Evolutionary conservation across 1,284 basidiomycete species (phyloP), one percentile per base, ranked within the genome.

Genomic region (Austroboletus niveus): DNA sequence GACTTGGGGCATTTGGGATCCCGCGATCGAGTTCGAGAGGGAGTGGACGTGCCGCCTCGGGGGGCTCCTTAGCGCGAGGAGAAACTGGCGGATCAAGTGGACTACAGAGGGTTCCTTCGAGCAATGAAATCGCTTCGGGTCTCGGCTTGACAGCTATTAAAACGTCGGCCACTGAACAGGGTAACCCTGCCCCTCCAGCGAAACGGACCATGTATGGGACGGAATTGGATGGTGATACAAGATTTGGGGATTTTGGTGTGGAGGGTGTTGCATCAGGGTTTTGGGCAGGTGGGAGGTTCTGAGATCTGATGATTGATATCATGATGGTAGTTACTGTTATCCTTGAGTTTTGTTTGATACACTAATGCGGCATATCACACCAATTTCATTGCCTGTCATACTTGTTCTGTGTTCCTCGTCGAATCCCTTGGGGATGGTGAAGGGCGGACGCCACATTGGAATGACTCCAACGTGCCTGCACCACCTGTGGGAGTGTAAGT

Each of bases 191-290:
- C 10, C 64, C 67, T 42, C 72, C 73, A 14, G 67, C 76, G 54
- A 80, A 78, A 62, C 78, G 81, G 54, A 90, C 88, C 15, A 87
- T 90, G 82, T 90, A 88, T 66, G 87, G 87, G 6, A 90, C 87
- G 1, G 87, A 90, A 66, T 65, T 89, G 40, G 86, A 87, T 29
- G 72, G 73, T 39, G 87, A 90, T 63, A 85, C 83, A 11, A 79
- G 87, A 43, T 90, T 90, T 63, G 88, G 88, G 6, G 87, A 90
- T 69, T 90, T 89, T 65, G 88, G 88, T 42, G 74, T 87, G 29
- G 84, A 87, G 61, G 83, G 86, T 14, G 80, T 89, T 53, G 85
- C 84, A 20, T 78, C 76, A 51, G 78, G 80, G 15, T 89, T 85
- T 63, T 89, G 86, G 84, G 63, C 75, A 1, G 68, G 70, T 39